Evolutionary conservation across 169 alveolate species (phyloP).

Genomic region (Plasmodium blacklocki): DNA sequence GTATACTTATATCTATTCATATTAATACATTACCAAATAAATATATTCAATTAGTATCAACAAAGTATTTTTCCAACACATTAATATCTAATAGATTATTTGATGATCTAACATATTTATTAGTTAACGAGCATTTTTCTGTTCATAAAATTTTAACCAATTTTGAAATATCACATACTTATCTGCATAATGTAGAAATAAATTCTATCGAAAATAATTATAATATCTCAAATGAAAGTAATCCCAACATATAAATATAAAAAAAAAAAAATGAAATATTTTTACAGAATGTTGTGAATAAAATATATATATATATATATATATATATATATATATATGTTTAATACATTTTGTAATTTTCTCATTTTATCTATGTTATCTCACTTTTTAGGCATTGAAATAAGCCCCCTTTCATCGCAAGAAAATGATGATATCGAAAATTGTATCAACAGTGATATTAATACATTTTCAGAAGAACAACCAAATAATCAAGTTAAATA

Average conservation of each 20-base stretch:
- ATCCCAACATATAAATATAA: neutral
- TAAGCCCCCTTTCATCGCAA: slow-evolving; percentile 36
- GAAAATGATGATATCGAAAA: slow-evolving; percentile 34
- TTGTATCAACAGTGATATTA: slow-evolving; percentile 23
- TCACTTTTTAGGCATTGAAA: slow-evolving; percentile 3
- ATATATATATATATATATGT: neutral
- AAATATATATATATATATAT: neutral
- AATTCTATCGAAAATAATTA: slow-evolving; percentile 10
- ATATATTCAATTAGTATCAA: slow-evolving; percentile 53
- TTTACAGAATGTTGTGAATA: neutral
- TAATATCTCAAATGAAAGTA: slow-evolving; percentile 31
- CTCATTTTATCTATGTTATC: neutral
- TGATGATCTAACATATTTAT: slow-evolving; percentile 30
- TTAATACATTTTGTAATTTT: neutral
- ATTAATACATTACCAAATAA: slow-evolving; percentile 41
- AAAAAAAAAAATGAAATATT: neutral
- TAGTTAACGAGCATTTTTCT: slow-evolving; percentile 38
- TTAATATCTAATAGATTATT: slow-evolving; percentile 56
- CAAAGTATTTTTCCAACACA: slow-evolving; percentile 57
- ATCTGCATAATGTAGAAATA: neutral
- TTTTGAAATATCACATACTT: slow-evolving; percentile 29
- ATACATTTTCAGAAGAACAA: neutral
- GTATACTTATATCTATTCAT: slow-evolving; percentile 50
- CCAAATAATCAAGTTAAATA: neutral
- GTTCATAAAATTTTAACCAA: slow-evolving; percentile 15